A percentile compares a stretch with the other conserved stretches of the same genome.
These are phyloP conservation scores for Trifolium fragiferum DNA, from an alignment of 306 rosid species.

Conservation along the genomic window DNA sequence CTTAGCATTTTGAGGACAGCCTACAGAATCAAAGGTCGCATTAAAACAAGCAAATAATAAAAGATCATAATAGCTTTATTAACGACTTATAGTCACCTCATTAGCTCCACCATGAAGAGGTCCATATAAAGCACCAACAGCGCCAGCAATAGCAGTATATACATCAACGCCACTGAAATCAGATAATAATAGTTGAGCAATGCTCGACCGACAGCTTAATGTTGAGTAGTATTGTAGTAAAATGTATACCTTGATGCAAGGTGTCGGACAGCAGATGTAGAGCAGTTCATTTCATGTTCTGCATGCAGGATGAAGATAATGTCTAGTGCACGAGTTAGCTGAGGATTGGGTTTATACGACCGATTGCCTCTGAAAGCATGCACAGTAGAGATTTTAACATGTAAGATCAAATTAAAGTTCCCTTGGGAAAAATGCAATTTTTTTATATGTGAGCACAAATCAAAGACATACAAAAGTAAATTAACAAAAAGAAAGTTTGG, in stretches of 20 bases:
- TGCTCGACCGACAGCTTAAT: not conserved
- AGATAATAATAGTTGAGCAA: constrained; percentile 19
- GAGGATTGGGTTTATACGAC: constrained; percentile 82
- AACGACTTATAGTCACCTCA: constrained; percentile 61
- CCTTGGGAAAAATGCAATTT: not conserved
- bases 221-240: constrained; percentile 14
- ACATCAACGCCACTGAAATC: constrained; percentile 86
- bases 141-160: constrained; percentile 90
- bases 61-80: constrained; percentile 22
- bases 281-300: constrained; percentile 96
- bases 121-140: constrained; percentile 89
- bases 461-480: too few relatives aligned
- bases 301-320: constrained; percentile 87
- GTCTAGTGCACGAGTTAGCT: constrained; percentile 78
- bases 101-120: constrained; percentile 99
- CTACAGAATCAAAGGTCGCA: constrained; percentile 53
- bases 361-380: constrained; percentile 66
- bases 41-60: constrained; percentile 4
- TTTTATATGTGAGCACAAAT: too few relatives aligned
- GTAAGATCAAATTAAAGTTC: constrained; percentile 23
- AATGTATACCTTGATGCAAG: constrained; percentile 80
- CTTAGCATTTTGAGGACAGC: constrained; percentile 92
- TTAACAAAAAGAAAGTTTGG: too few relatives aligned
- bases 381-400: constrained; percentile 29
- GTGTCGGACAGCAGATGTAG: constrained; percentile 85